These are phyloP conservation scores for Raddia guianensis DNA, from an alignment of 176 grass and related monocot genomes.

Conservation along the genomic window DNA sequence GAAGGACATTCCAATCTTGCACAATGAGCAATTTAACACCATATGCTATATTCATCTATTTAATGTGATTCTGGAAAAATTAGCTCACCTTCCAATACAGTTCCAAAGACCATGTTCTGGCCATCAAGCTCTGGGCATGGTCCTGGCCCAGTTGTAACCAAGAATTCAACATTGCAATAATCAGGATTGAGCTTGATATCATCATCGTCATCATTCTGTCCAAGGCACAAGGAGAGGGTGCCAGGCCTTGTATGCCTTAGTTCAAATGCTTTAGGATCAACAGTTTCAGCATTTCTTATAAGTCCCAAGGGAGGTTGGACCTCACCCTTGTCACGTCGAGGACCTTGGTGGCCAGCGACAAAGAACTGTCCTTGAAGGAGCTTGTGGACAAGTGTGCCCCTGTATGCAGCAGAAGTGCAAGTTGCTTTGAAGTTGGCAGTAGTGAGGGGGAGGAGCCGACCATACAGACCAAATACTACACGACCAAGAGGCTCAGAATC, in stretches of 20 bases:
- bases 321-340: constrained; percentile 70
- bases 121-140: constrained; percentile 89
- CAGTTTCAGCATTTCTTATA: constrained; percentile 66
- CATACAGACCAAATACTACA: constrained; percentile 93
- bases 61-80: constrained; percentile 4
- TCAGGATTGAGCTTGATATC: constrained; percentile 74
- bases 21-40: constrained; percentile 4
- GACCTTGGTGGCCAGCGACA: constrained; percentile 75
- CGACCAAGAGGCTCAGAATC: constrained; percentile 83
- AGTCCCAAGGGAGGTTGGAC: constrained; percentile 70
- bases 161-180: constrained; percentile 93
- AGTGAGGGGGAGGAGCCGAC: constrained; percentile 70
- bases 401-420: constrained; percentile 74
- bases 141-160: constrained; percentile 90
- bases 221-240: constrained; percentile 85
- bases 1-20: not conserved
- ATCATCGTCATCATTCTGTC: constrained; percentile 84
- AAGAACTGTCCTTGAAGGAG: constrained; percentile 86
- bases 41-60: constrained; percentile 14
- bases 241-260: constrained; percentile 75
- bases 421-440: constrained; percentile 73
- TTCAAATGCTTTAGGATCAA: constrained; percentile 77
- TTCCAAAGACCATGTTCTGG: constrained; percentile 94
- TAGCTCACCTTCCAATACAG: constrained; percentile 88
- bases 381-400: constrained; percentile 87